phyloP scores from a whole-genome alignment of 345 rosid species.

The Aurinia saxatilis region DNA sequence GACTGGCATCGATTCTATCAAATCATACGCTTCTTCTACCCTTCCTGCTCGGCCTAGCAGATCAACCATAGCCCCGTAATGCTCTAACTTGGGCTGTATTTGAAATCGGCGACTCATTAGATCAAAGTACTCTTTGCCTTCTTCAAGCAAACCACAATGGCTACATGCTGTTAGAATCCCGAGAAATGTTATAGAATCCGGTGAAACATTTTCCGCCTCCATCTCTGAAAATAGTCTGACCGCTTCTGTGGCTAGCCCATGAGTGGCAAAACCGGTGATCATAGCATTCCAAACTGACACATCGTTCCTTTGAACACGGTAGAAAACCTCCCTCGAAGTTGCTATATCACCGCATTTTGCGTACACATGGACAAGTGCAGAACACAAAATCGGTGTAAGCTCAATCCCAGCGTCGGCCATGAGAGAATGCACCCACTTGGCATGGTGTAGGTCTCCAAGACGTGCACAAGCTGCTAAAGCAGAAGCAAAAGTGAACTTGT shows the following conservation, averaged over 20 bases:
- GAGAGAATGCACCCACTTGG: constrained; percentile 56
- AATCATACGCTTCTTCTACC: constrained; percentile 57
- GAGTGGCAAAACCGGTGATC: constrained; percentile 69
- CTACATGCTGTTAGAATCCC: constrained; percentile 65
- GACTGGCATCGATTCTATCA: constrained; percentile 54
- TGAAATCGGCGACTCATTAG: constrained; percentile 37
- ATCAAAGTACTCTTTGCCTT: constrained; percentile 52
- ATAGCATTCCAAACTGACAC: constrained; percentile 78
- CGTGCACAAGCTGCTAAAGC: constrained; percentile 59
- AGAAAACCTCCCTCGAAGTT: constrained; percentile 51
- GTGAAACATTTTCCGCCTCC: constrained; percentile 46
- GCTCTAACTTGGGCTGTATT: constrained; percentile 58
- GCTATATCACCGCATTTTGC: constrained; percentile 66
- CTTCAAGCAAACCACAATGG: constrained; percentile 61
- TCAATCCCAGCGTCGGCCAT: constrained; percentile 39
- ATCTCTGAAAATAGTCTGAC: constrained; percentile 42
- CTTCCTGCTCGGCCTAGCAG: constrained; percentile 64
- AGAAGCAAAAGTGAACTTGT: constrained; percentile 66
- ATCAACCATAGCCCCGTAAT: constrained; percentile 79
- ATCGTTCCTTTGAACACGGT: constrained; percentile 29
- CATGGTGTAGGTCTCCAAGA: constrained; percentile 50
- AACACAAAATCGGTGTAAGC: constrained; percentile 44
- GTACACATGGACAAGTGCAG: constrained; percentile 72
- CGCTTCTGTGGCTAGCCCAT: constrained; percentile 63
- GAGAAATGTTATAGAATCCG: constrained; percentile 61